A percentile compares a stretch with the other conserved stretches of the same genome.
phyloP scores from a whole-genome alignment of 345 rosid species.

The Corchorus olitorius region DNA sequence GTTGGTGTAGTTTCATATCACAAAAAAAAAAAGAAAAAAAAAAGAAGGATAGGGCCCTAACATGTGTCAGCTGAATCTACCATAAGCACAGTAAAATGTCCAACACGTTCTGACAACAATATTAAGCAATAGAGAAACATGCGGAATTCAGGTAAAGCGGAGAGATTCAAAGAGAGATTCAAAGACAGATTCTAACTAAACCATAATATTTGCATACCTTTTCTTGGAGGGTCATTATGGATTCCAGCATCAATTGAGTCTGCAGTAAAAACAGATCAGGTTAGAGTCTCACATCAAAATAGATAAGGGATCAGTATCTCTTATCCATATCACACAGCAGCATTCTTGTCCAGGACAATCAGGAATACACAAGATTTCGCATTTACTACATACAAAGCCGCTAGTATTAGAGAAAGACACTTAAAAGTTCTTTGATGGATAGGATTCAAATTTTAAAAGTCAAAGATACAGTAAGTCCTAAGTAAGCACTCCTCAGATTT shows the following conservation, averaged over 20 bases:
- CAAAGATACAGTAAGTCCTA: neutral
- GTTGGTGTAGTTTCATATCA: too few relatives aligned
- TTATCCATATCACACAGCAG: neutral
- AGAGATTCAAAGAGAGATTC: neutral
- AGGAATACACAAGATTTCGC: neutral
- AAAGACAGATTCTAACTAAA: neutral
- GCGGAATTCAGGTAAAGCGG: neutral
- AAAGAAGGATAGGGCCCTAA: too few relatives aligned
- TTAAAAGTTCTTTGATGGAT: too few relatives aligned
- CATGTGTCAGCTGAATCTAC: too few relatives aligned
- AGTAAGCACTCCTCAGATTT: too few relatives aligned
- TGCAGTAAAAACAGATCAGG: constrained; percentile 23
- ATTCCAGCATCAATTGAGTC: constrained; percentile 37
- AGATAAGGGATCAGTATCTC: neutral
- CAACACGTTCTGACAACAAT: neutral
- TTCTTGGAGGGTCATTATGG: constrained; percentile 35
- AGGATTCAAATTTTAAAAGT: neutral
- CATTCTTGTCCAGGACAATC: neutral
- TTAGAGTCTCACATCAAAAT: neutral
- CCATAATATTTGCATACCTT: constrained; percentile 33
- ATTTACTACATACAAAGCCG: too few relatives aligned
- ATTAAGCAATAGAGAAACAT: neutral
- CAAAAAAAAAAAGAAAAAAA: too few relatives aligned
- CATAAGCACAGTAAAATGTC: too few relatives aligned
- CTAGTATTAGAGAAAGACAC: too few relatives aligned